A percentile compares a stretch with the other conserved stretches of the same genome.
These are phyloP conservation scores for Arctostaphylos glauca DNA, from an alignment of 148 eudicot genomes.

Conservation along the genomic window DNA sequence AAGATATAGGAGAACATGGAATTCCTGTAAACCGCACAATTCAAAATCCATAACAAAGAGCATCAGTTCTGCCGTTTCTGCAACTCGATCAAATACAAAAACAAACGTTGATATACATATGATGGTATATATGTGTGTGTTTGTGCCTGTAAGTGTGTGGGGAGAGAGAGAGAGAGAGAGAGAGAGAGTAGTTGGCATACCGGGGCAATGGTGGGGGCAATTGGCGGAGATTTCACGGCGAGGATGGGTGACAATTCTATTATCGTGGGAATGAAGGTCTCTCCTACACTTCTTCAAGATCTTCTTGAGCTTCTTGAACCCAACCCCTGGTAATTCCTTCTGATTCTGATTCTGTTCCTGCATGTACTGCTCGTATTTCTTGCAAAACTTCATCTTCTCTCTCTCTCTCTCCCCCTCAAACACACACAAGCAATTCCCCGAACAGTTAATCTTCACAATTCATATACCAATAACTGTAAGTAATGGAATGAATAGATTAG, in stretches of 20 bases:
- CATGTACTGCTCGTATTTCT: slow-evolving; percentile 32
- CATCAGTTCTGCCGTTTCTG: not conserved
- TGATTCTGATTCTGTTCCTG: slow-evolving; percentile 40
- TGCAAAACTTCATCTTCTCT: slow-evolving; percentile 74
- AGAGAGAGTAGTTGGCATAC: not conserved
- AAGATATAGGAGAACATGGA: not conserved
- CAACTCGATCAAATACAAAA: not conserved
- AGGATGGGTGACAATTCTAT: not conserved
- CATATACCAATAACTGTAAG: not conserved
- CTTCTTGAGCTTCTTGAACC: slow-evolving; percentile 82
- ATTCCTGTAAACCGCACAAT: not conserved
- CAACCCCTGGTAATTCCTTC: slow-evolving; percentile 61
- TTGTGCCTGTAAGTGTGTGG: no score
- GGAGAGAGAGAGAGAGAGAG: not conserved
- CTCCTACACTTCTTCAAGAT: slow-evolving; percentile 64
- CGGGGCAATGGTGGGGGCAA: slow-evolving; percentile 24
- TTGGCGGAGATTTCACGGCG: not conserved
- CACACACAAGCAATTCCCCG: no score
- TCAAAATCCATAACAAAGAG: not conserved
- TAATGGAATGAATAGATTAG: not conserved
- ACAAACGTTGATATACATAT: not conserved
- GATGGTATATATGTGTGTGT: not conserved
- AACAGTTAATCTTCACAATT: not conserved
- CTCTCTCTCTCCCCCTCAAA: not conserved
- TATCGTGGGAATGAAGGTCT: slow-evolving; percentile 34